These are phyloP conservation scores for Fusarium clavum DNA, from an alignment of 2,329 filamentous ascomycete species.

Conservation along the genomic window DNA sequence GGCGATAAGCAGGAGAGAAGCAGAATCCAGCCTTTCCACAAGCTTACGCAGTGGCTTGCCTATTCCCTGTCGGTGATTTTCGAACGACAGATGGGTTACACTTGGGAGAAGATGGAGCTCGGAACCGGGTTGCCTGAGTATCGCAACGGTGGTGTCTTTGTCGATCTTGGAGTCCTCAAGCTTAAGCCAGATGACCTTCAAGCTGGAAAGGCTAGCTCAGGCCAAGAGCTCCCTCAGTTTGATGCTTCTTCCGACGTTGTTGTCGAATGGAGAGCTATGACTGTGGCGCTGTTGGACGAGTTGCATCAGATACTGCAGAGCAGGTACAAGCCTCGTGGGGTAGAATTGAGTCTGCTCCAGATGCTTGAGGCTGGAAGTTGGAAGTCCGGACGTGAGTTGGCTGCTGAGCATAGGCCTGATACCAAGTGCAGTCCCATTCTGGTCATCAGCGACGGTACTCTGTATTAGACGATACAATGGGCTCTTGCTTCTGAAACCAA, in stretches of 20 bases:
- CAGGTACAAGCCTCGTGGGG: constrained; percentile 47
- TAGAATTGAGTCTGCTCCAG: constrained; percentile 58
- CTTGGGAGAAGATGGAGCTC: constrained; percentile 64
- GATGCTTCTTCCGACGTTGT: constrained; percentile 67
- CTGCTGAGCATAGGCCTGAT: constrained; percentile 80
- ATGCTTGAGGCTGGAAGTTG: constrained; percentile 65
- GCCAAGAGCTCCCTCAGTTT: constrained; percentile 61
- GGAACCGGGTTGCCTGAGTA: constrained; percentile 79
- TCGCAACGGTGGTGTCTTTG: constrained; percentile 76
- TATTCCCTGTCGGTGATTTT: constrained; percentile 79
- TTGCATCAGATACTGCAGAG: constrained; percentile 52
- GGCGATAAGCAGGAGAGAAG: background rate
- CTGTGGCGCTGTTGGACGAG: constrained; percentile 66
- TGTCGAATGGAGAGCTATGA: constrained; percentile 71
- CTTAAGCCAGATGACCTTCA: constrained; percentile 59
- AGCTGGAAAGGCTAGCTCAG: constrained; percentile 57
- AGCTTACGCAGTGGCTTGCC: constrained; percentile 77
- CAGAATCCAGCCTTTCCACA: constrained; percentile 66
- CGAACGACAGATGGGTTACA: constrained; percentile 61
- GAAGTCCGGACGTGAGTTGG: constrained; percentile 81
- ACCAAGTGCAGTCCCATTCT: constrained; percentile 87
- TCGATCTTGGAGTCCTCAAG: constrained; percentile 67
- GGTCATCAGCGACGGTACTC: constrained; percentile 28
- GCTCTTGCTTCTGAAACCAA: rapidly evolving
- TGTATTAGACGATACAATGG: background rate